Conservation (phyloP, 768 basidiomycete genomes). For the Amyloporia xantha region DNA sequence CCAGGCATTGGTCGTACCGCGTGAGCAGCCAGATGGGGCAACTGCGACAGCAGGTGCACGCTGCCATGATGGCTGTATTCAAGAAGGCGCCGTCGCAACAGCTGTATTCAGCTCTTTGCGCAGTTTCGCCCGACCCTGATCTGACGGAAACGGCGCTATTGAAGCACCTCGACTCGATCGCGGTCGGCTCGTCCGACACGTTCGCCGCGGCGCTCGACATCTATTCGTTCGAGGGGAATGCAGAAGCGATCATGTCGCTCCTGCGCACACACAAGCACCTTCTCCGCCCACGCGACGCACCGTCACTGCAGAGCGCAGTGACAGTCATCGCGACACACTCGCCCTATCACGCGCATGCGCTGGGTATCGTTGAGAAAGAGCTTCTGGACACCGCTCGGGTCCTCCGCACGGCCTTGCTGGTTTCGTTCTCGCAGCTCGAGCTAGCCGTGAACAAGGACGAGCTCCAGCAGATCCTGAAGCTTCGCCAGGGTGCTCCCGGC, state of each 20-base stretch:
- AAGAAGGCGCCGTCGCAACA: slow-evolving; percentile 38
- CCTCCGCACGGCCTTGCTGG: slow-evolving; percentile 37
- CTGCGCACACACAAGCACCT: slow-evolving; percentile 45
- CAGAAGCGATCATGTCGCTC: slow-evolving; percentile 31
- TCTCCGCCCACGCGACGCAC: slow-evolving; percentile 53
- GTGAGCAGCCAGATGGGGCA: slow-evolving; percentile 33
- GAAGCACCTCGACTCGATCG: slow-evolving; percentile 31
- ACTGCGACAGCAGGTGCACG: slow-evolving; percentile 40
- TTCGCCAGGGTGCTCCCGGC: slow-evolving; percentile 30
- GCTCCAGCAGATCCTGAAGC: slow-evolving; percentile 39
- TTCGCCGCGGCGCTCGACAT: slow-evolving; percentile 52
- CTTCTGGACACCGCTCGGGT: slow-evolving; percentile 38
- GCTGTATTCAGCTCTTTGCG: slow-evolving; percentile 38
- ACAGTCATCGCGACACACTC: slow-evolving; percentile 30
- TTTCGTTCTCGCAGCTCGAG: slow-evolving; percentile 43
- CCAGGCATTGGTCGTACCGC: slow-evolving; percentile 45
- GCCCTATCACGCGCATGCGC: slow-evolving; percentile 23
- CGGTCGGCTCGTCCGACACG: slow-evolving; percentile 44
- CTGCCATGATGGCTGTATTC: slow-evolving; percentile 42
- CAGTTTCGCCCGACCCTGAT: slow-evolving; percentile 26
- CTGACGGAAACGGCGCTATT: slow-evolving; percentile 21
- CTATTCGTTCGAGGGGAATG: slow-evolving; percentile 31
- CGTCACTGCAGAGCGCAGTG: slow-evolving; percentile 40
- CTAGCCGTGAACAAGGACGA: slow-evolving; percentile 34
- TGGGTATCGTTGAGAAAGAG: slow-evolving; percentile 46